Percentiles rank a stretch among this genome's conserved stretches.
These are phyloP conservation scores for Teratosphaeriaceae sp. DNA, from an alignment of 2,329 filamentous ascomycete genomes.

Conservation along the genomic window DNA sequence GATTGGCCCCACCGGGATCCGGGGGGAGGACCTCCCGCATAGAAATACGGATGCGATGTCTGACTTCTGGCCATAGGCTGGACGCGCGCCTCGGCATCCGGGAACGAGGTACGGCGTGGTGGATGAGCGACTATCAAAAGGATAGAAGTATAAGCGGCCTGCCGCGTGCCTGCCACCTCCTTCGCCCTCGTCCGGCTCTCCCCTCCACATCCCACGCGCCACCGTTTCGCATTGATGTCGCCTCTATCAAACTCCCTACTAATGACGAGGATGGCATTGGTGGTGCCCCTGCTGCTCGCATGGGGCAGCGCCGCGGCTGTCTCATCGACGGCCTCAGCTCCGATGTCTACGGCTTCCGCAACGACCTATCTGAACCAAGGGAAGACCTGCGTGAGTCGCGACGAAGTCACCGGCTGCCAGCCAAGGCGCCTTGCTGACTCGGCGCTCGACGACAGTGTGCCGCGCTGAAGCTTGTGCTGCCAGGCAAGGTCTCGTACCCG, in stretches of 20 bases:
- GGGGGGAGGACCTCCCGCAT: too few species aligned
- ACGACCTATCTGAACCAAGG: neutral
- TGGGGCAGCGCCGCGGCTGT: neutral
- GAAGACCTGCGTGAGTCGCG: constrained; percentile 1
- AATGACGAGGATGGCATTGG: neutral
- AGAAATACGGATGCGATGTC: too few species aligned
- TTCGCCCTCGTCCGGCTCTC: neutral
- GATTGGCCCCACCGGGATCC: too few species aligned
- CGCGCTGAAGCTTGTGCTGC: constrained; percentile 7
- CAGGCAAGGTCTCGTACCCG: constrained; percentile 9
- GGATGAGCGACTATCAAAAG: too few species aligned
- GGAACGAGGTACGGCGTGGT: too few species aligned
- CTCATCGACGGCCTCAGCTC: neutral
- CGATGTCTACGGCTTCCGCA: neutral
- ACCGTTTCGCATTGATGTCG: neutral
- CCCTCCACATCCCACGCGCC: neutral
- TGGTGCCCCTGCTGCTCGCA: neutral
- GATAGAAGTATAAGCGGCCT: too few species aligned
- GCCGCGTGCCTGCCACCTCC: neutral
- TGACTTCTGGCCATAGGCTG: too few species aligned
- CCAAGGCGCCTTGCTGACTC: too few species aligned
- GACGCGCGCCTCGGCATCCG: too few species aligned
- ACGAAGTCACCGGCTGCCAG: too few species aligned
- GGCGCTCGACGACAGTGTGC: constrained; percentile 6
- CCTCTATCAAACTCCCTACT: neutral